Conservation (phyloP, 257 asterid genomes). For the Solanum infundibuliforme region DNA sequence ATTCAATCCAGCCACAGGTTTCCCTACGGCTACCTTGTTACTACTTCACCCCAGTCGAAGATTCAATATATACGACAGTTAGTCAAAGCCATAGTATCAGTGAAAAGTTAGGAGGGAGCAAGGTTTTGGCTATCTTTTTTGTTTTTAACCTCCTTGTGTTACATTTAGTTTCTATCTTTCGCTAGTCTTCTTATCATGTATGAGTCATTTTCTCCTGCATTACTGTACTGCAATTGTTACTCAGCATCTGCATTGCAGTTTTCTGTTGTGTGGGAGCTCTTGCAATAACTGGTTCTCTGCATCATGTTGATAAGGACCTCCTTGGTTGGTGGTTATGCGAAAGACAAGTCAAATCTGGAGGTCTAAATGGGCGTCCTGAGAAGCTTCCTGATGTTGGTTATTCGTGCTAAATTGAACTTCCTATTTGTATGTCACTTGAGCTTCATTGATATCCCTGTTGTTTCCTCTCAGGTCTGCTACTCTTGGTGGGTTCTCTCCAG, state of each 20-base stretch:
- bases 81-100: background rate
- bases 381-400: constrained; percentile 92
- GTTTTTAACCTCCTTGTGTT: background rate
- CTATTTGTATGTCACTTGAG: background rate
- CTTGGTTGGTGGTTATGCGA: constrained; percentile 99
- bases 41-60: too few species aligned
- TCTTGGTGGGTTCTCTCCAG: too few species aligned
- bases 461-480: background rate
- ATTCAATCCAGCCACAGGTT: too few species aligned
- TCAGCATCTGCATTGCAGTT: constrained; percentile 29
- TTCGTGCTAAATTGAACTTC: background rate
- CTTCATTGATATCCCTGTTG: background rate
- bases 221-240: background rate
- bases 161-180: background rate
- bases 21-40: too few species aligned
- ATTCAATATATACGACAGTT: background rate
- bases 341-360: constrained; percentile 89
- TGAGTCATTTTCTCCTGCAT: background rate
- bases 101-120: background rate
- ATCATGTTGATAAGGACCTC: constrained; percentile 89
- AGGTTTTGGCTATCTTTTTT: background rate
- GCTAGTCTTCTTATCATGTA: background rate
- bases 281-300: constrained; percentile 71
- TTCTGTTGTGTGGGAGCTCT: constrained; percentile 96
- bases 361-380: constrained; percentile 96